Conservation (phyloP, 2,329 filamentous ascomycete species). For the Microdochium nivale region DNA sequence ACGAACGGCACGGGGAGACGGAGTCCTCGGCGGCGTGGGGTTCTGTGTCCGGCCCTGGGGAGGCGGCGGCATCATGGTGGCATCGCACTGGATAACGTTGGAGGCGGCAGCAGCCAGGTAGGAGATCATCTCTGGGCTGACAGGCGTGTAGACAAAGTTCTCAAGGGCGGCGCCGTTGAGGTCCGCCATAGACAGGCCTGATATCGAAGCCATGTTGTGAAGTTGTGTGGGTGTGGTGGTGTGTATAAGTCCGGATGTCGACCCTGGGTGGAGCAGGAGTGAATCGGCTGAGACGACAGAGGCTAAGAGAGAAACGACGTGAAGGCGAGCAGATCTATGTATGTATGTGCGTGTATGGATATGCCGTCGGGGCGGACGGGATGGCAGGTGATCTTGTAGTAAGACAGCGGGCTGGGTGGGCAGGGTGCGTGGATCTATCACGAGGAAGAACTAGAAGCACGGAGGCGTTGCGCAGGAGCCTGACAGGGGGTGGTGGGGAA, state of each 20-base stretch:
- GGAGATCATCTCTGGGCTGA: conserved; percentile 66
- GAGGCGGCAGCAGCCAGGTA: conserved; percentile 68
- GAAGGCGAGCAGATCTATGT: neutral
- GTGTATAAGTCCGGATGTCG: neutral
- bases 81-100: conserved; percentile 74
- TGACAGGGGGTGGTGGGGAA: neutral
- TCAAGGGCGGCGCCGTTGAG: conserved; percentile 70
- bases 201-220: conserved; percentile 36
- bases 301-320: neutral
- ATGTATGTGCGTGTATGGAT: no score
- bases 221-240: conserved; percentile 15
- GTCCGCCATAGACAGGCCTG: conserved; percentile 38
- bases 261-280: neutral
- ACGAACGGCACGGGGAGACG: conserved; percentile 32
- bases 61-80: conserved; percentile 42
- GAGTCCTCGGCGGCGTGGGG: conserved; percentile 43
- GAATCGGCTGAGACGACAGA: neutral
- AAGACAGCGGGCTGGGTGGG: neutral
- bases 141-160: conserved; percentile 70
- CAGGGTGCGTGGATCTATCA: conserved; percentile 1
- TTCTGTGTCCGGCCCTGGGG: conserved; percentile 26
- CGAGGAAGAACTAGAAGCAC: conserved; percentile 1
- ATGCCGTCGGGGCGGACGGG: neutral
- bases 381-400: neutral
- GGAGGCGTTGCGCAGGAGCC: neutral